Evolutionary conservation across 2,329 filamentous ascomycete species (phyloP).

Genomic region (Trichophyton schoenleinii): DNA sequence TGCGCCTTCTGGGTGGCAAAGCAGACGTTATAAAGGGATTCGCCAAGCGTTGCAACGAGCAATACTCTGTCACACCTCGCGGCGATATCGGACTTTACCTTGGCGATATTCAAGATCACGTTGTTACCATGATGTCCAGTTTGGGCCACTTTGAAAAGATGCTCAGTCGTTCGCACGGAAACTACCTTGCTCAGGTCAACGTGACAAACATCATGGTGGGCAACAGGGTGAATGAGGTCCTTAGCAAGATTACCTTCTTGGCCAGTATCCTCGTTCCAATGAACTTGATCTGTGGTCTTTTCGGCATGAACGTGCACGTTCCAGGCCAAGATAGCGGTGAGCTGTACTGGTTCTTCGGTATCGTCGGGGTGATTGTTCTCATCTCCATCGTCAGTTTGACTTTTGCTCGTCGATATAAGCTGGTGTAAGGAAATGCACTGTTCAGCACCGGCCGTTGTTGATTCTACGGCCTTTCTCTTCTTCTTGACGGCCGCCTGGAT

Average conservation of each 20-base stretch:
- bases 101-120: conserved; percentile 96
- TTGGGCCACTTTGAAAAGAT: conserved; percentile 95
- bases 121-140: conserved; percentile 98
- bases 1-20: conserved; percentile 88
- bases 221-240: conserved; percentile 72
- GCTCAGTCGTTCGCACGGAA: conserved; percentile 82
- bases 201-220: conserved; percentile 84
- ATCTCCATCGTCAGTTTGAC: conserved; percentile 30
- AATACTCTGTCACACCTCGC: conserved; percentile 86
- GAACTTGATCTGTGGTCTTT: conserved; percentile 65
- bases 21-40: conserved; percentile 97
- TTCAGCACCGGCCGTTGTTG: background rate
- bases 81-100: conserved; percentile 96
- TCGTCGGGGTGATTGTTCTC: conserved; percentile 34
- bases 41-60: conserved; percentile 96
- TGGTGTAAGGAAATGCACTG: conserved; percentile 21
- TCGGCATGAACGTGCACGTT: conserved; percentile 41
- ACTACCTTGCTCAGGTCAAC: conserved; percentile 87
- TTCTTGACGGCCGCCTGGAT: background rate
- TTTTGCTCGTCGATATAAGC: conserved; percentile 30
- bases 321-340: conserved; percentile 28
- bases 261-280: conserved; percentile 93
- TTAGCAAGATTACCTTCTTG: conserved; percentile 90
- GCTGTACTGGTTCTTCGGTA: conserved; percentile 39
- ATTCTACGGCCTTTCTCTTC: background rate